These are phyloP conservation scores for Schoenoplectus triqueter DNA, from an alignment of 202 grass and related monocot species.

Conservation along the genomic window DNA sequence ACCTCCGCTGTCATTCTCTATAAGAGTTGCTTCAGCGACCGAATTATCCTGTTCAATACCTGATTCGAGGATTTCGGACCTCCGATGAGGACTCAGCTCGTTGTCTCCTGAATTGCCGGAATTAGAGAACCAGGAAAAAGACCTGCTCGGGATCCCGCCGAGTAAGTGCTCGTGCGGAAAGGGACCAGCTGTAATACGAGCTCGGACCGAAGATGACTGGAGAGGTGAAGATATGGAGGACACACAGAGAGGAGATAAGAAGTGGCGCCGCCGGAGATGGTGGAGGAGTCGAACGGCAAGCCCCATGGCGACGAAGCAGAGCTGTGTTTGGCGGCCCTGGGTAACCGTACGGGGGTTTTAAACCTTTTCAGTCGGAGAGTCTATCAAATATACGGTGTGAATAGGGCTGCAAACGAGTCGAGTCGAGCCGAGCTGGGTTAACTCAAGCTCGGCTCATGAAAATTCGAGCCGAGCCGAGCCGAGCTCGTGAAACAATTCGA, in stretches of 20 bases:
- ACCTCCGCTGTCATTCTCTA: slow-evolving; percentile 32
- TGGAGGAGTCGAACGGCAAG: slow-evolving; percentile 27
- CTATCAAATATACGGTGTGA: too few relatives aligned
- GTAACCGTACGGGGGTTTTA: neutral
- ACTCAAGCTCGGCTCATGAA: too few relatives aligned
- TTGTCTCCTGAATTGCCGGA: slow-evolving; percentile 5
- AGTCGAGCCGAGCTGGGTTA: too few relatives aligned
- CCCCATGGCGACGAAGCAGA: neutral
- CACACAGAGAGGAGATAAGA: slow-evolving; percentile 18
- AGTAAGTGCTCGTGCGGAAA: neutral
- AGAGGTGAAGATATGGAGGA: slow-evolving; percentile 6
- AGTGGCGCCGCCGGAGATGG: slow-evolving; percentile 26
- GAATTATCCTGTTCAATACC: neutral
- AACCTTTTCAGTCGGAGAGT: neutral
- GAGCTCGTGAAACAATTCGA: too few relatives aligned
- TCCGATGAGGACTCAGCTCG: neutral
- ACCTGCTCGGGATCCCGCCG: neutral
- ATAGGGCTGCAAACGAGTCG: too few relatives aligned
- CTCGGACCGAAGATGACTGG: neutral
- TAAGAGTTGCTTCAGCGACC: neutral
- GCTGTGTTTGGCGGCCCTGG: neutral
- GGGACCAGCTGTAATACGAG: neutral
- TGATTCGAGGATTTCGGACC: slow-evolving; percentile 9
- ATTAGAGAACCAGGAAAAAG: slow-evolving; percentile 31
- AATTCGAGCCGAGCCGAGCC: too few relatives aligned